Conservation (phyloP, 495 filamentous ascomycete species). For the Friedmanniomyces endolithicus region DNA sequence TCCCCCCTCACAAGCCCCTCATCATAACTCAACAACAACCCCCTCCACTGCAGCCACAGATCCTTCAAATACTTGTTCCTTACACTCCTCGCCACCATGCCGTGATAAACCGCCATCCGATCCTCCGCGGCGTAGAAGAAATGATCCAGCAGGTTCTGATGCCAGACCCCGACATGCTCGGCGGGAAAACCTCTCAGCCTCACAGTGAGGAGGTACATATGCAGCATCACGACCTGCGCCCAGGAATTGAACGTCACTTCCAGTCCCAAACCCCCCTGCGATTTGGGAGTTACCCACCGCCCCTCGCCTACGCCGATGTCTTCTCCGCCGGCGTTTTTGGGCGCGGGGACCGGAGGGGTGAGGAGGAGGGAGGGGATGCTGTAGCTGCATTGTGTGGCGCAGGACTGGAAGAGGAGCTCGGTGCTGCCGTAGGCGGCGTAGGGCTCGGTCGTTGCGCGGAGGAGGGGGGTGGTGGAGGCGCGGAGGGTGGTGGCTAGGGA, state of each 20-base stretch:
- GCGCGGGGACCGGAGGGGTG: slow-evolving; percentile 33
- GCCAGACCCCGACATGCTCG: slow-evolving; percentile 48
- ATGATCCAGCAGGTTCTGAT: slow-evolving; percentile 73
- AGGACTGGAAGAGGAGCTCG: slow-evolving; percentile 64
- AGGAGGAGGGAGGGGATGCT: slow-evolving; percentile 30
- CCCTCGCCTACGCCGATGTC: slow-evolving; percentile 62
- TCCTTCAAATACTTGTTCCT: slow-evolving; percentile 85
- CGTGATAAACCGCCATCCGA: slow-evolving; percentile 65
- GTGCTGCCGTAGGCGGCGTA: slow-evolving; percentile 70
- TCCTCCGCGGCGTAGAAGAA: slow-evolving; percentile 88
- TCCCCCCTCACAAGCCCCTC: slow-evolving; percentile 75
- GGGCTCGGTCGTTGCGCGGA: slow-evolving; percentile 15
- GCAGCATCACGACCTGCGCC: slow-evolving; percentile 89
- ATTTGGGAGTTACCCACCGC: slow-evolving; percentile 58
- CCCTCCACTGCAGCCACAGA: slow-evolving; percentile 83
- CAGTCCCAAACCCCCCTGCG: slow-evolving; percentile 40
- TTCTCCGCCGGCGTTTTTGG: slow-evolving; percentile 56
- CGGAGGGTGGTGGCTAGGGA: slow-evolving; percentile 13
- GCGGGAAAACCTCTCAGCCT: slow-evolving; percentile 63
- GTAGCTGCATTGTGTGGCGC: slow-evolving; percentile 65
- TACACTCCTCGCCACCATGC: slow-evolving; percentile 47
- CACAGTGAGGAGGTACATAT: slow-evolving; percentile 89
- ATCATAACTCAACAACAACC: slow-evolving; percentile 70
- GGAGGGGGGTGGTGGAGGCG: not conserved
- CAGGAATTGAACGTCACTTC: slow-evolving; percentile 81